Conservation (phyloP, 495 filamentous ascomycete species). For the Poronia punctata region DNA sequence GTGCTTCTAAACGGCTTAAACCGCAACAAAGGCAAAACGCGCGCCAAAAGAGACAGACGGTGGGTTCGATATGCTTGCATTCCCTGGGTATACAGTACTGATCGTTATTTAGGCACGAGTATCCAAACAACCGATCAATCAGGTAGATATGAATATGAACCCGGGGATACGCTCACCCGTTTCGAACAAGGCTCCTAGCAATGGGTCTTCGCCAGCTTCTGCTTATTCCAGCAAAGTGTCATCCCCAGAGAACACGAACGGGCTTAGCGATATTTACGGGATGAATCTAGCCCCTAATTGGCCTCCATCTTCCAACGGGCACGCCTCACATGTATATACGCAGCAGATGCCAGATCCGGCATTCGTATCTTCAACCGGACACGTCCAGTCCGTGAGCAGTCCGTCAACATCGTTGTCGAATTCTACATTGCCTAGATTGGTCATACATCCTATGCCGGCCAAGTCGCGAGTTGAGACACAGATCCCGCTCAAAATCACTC, state of each 20-base stretch:
- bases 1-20: slow-evolving; percentile 20
- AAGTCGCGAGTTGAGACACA: slow-evolving; percentile 96
- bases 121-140: slow-evolving; percentile 30
- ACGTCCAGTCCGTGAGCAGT: slow-evolving; percentile 12
- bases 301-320: slow-evolving; percentile 6
- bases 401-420: slow-evolving; percentile 7
- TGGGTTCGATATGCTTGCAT: slow-evolving; percentile 9
- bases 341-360: slow-evolving; percentile 11
- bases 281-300: slow-evolving; percentile 13
- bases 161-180: slow-evolving; percentile 47
- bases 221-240: slow-evolving; percentile 48
- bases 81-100: slow-evolving; percentile 5
- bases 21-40: slow-evolving; percentile 26
- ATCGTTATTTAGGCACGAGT: slow-evolving; percentile 30
- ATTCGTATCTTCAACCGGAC: slow-evolving; percentile 4
- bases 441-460: slow-evolving; percentile 56
- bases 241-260: slow-evolving; percentile 34
- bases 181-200: slow-evolving; percentile 35
- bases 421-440: slow-evolving; percentile 16
- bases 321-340: slow-evolving; percentile 1
- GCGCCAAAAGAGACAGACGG: too few species aligned
- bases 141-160: slow-evolving; percentile 24
- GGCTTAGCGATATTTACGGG: slow-evolving; percentile 10
- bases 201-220: slow-evolving; percentile 39
- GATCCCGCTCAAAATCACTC: slow-evolving; percentile 70